Evolutionary conservation across 2,329 filamentous ascomycete species (phyloP).

Genomic region (Thermoascus crustaceus): DNA sequence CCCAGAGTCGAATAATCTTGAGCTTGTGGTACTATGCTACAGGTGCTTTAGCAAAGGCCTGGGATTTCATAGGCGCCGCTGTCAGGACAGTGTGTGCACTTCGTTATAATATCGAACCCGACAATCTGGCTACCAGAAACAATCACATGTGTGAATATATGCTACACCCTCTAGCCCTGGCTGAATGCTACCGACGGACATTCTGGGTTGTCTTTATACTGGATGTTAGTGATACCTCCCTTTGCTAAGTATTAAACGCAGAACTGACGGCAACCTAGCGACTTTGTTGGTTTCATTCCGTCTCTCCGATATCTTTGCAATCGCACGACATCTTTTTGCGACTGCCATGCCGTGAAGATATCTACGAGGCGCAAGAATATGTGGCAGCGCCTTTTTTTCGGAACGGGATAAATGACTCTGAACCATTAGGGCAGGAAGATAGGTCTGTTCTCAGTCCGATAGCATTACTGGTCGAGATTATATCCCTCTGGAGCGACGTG

Average conservation of each 20-base stretch:
- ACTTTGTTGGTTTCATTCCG: slow-evolving; percentile 52
- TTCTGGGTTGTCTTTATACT: slow-evolving; percentile 66
- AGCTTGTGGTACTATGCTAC: slow-evolving; percentile 58
- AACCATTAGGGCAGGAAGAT: slow-evolving; percentile 28
- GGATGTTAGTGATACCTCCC: slow-evolving; percentile 43
- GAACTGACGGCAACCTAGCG: slow-evolving; percentile 34
- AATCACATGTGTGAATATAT: slow-evolving; percentile 47
- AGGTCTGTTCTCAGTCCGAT: slow-evolving; percentile 42
- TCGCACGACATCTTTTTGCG: slow-evolving; percentile 59
- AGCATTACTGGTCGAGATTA: slow-evolving; percentile 54
- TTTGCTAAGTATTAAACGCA: slow-evolving; percentile 10
- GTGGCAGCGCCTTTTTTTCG: slow-evolving; percentile 55
- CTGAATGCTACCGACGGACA: slow-evolving; percentile 60
- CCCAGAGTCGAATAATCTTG: slow-evolving; percentile 60
- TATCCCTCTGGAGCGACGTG: slow-evolving; percentile 58
- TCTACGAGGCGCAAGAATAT: slow-evolving; percentile 54
- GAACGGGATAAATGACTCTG: slow-evolving; percentile 39
- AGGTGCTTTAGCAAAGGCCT: slow-evolving; percentile 51
- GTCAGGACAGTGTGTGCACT: slow-evolving; percentile 52
- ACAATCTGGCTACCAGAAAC: slow-evolving; percentile 40
- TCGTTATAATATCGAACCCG: slow-evolving; percentile 56
- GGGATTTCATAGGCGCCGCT: slow-evolving; percentile 57
- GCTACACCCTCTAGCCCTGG: slow-evolving; percentile 49
- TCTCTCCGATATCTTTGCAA: slow-evolving; percentile 49
- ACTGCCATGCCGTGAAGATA: slow-evolving; percentile 53